Base-by-base conservation (phyloP, 2,329 filamentous ascomycete species). In the Alternaria sp. region DNA sequence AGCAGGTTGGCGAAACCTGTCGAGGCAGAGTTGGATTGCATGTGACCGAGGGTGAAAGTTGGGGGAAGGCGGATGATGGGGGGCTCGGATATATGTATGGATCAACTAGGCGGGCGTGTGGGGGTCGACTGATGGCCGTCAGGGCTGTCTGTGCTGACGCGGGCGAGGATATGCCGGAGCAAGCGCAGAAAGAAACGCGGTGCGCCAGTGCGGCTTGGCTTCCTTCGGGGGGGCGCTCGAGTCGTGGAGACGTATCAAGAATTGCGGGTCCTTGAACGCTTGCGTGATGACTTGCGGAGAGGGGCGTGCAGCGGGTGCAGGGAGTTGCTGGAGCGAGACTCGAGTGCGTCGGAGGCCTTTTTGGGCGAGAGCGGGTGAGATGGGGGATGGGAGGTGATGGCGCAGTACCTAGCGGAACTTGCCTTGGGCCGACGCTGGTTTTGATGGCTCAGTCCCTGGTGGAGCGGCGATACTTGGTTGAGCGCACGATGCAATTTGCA, bases 1-100 rank as follows among this genome's bases (percentile, higher is more conserved):
- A 79, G 74, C 62, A 79, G 74, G 75, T 76, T 79, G 62, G 55
- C 66, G 63, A 77, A 77, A 76, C 74, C 75, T 67, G 69, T 64
- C 53, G 74, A 69, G 55, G 70, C 66, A 58, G 67, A 72, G 66
- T 72, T 68, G 64, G 69, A 65, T 78, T 78, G 76, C 77, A 79
- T 79, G 76, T 77, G 76, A 77, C 75, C 71, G 72, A 73, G 70
- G 71, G 70, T 71, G 63, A 71, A 73, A 74, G 72, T 68, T 71
- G 70, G 73, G 75, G 75, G 73, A 74, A 74, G 75, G 71, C 69
- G 72, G 72, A 75, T 71, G 72, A 66, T 68, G 71, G 69, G 61
- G 69, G 68, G 69, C 72, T 72, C 71, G 72, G 75, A 72, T 74
- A 73, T 75, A 77, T 73, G 72, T 72, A 69, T 67, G 64, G 69